Conservation (phyloP, 805 yeast species). For the Ogataea chonburiensis region DNA sequence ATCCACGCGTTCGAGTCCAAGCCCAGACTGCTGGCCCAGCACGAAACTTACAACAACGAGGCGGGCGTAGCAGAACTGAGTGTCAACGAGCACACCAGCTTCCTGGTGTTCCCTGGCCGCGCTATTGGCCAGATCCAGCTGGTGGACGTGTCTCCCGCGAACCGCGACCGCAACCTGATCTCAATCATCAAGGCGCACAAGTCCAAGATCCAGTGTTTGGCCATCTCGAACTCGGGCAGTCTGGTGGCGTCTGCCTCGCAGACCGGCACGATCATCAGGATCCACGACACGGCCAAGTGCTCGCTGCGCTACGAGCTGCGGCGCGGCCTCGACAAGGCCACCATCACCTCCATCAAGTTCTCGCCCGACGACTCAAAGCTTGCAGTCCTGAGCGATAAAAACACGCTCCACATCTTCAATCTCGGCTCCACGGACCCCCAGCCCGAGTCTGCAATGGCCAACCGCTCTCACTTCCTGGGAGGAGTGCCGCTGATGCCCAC, state of each 20-base stretch:
- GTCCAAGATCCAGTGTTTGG: slow-evolving; percentile 58
- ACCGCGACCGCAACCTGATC: slow-evolving; percentile 60
- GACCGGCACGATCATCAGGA: slow-evolving; percentile 76
- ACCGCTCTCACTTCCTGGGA: slow-evolving; percentile 65
- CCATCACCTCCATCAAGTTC: slow-evolving; percentile 78
- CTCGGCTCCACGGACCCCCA: slow-evolving; percentile 34
- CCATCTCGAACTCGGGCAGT: slow-evolving; percentile 61
- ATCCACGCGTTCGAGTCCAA: slow-evolving; percentile 81
- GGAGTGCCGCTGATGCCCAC: slow-evolving; percentile 55
- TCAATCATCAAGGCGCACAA: slow-evolving; percentile 79
- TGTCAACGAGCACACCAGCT: slow-evolving; percentile 28
- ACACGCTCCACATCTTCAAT: slow-evolving; percentile 83
- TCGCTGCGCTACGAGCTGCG: slow-evolving; percentile 79
- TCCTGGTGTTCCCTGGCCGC: slow-evolving; percentile 76
- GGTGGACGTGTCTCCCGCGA: slow-evolving; percentile 67
- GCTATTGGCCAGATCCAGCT: slow-evolving; percentile 76
- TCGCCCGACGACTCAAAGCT: slow-evolving; percentile 72
- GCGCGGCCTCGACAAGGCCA: slow-evolving; percentile 85
- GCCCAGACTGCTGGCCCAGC: slow-evolving; percentile 62
- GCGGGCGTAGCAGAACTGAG: slow-evolving; percentile 57
- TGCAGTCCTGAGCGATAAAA: slow-evolving; percentile 86
- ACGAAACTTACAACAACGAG: slow-evolving; percentile 65
- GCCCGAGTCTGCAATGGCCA: slow-evolving; percentile 28
- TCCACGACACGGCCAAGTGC: slow-evolving; percentile 68
- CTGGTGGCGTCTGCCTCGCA: slow-evolving; percentile 79